phyloP scores from a whole-genome alignment of 768 basidiomycete genomes.

The Leccinum variicolor region DNA sequence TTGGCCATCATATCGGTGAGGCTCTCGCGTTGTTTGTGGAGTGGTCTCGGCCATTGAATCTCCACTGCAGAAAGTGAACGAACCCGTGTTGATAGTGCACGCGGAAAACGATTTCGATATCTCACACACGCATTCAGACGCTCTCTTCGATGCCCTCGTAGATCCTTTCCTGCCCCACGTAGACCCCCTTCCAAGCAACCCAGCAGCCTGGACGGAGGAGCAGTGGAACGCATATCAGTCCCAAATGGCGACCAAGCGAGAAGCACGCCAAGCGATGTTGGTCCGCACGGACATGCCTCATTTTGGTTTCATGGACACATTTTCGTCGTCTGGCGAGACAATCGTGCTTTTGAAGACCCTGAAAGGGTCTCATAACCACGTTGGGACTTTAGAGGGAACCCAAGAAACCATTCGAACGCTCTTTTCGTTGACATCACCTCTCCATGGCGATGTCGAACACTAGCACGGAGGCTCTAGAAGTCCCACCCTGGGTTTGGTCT shows the following conservation, averaged over 20 bases:
- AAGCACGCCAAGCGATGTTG: slow-evolving; percentile 44
- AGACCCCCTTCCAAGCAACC: slow-evolving; percentile 34
- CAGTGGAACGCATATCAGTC: slow-evolving; percentile 44
- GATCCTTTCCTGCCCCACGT: slow-evolving; percentile 57
- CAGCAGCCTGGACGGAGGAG: slow-evolving; percentile 30
- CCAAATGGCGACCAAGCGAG: slow-evolving; percentile 39
- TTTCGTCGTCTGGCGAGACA: slow-evolving; percentile 41
- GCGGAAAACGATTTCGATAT: slow-evolving; percentile 75
- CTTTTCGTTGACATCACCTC: slow-evolving; percentile 16
- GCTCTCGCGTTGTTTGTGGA: not conserved
- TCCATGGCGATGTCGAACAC: not conserved
- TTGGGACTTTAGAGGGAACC: slow-evolving; percentile 63
- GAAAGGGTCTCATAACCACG: slow-evolving; percentile 55
- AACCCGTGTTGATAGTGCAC: slow-evolving; percentile 70
- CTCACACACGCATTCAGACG: slow-evolving; percentile 61
- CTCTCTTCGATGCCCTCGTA: slow-evolving; percentile 65
- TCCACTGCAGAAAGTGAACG: slow-evolving; percentile 53
- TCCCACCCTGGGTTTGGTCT: not conserved
- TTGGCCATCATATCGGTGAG: slow-evolving; percentile 57
- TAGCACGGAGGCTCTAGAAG: not conserved
- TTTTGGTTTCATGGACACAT: slow-evolving; percentile 54
- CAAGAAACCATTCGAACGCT: slow-evolving; percentile 52
- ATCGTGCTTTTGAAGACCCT: slow-evolving; percentile 56
- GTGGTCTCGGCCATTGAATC: not conserved
- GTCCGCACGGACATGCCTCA: slow-evolving; percentile 41